phyloP scores from a whole-genome alignment of 1,139 yeast species.

The Candida tetrigidarum region DNA sequence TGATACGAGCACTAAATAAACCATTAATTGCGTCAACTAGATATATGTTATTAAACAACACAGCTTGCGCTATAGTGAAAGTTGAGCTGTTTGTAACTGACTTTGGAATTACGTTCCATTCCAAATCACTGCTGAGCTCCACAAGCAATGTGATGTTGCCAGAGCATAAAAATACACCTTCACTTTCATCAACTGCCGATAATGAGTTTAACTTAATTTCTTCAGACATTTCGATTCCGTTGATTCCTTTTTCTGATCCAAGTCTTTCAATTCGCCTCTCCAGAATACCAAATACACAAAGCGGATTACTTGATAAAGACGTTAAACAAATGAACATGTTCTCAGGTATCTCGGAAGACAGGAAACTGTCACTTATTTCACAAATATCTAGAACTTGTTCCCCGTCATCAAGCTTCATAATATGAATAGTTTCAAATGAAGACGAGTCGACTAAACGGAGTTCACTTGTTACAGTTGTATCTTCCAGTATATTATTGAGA shows the following conservation, averaged over 20 bases:
- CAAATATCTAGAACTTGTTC: constrained; percentile 12
- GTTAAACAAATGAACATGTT: constrained; percentile 10
- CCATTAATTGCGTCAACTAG: constrained; percentile 14
- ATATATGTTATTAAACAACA: neutral
- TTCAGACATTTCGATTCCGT: neutral
- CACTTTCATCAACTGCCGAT: neutral
- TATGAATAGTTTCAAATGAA: constrained; percentile 3
- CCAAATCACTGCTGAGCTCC: neutral
- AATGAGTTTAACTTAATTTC: constrained; percentile 7
- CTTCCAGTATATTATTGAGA: constrained; percentile 6
- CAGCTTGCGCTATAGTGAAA: constrained; percentile 10
- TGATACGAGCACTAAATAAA: neutral
- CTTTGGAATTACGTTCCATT: constrained; percentile 1
- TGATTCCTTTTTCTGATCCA: neutral
- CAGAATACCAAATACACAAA: constrained; percentile 9
- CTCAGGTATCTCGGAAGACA: neutral
- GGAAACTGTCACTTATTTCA: neutral
- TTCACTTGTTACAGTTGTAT: neutral
- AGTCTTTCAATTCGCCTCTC: neutral
- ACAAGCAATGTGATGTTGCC: neutral
- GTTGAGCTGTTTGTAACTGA: constrained; percentile 1
- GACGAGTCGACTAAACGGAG: constrained; percentile 10
- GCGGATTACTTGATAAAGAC: neutral
- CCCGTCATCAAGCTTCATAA: constrained; percentile 7
- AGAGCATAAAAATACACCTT: constrained; percentile 3